phyloP scores from a whole-genome alignment of 2,329 filamentous ascomycete genomes.

The Cladobotryum mycophilum region DNA sequence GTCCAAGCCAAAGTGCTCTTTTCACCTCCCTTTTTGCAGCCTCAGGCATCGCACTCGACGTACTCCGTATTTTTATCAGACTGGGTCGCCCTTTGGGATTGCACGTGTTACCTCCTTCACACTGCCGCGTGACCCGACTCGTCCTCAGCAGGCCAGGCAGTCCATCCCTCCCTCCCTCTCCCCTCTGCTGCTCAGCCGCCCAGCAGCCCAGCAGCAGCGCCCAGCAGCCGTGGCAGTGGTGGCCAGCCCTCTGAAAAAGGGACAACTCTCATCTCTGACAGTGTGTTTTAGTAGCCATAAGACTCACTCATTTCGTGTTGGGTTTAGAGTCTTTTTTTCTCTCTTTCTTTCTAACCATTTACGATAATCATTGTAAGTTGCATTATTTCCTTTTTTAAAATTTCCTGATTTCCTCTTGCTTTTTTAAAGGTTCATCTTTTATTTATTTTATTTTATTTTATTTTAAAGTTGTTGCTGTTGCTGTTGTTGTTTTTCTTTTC shows the following conservation, averaged over 20 bases:
- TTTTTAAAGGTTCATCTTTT: background rate
- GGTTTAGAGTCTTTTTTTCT: too few relatives aligned
- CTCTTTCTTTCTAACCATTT: too few relatives aligned
- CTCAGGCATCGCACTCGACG: background rate
- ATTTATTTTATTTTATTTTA: constrained; percentile 12
- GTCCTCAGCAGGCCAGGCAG: constrained; percentile 12
- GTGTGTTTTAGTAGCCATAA: background rate
- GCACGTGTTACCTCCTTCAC: constrained; percentile 35
- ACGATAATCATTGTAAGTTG: background rate
- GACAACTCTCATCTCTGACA: too few relatives aligned
- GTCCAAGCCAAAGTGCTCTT: background rate
- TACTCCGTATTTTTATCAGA: constrained; percentile 21
- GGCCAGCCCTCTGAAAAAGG: too few relatives aligned
- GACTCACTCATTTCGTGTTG: background rate
- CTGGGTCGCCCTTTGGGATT: constrained; percentile 25
- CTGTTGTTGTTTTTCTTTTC: constrained; percentile 4
- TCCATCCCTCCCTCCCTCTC: constrained; percentile 3
- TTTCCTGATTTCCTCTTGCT: background rate
- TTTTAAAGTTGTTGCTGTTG: constrained; percentile 7
- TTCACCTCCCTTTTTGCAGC: background rate
- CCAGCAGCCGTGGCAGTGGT: too few relatives aligned
- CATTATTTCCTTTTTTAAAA: background rate
- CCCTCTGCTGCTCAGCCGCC: background rate
- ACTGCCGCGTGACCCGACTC: constrained; percentile 34
- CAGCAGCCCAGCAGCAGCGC: too few relatives aligned